Base-by-base conservation (phyloP, 2,329 filamentous ascomycete genomes). In the Exophiala lecanii-corni region DNA sequence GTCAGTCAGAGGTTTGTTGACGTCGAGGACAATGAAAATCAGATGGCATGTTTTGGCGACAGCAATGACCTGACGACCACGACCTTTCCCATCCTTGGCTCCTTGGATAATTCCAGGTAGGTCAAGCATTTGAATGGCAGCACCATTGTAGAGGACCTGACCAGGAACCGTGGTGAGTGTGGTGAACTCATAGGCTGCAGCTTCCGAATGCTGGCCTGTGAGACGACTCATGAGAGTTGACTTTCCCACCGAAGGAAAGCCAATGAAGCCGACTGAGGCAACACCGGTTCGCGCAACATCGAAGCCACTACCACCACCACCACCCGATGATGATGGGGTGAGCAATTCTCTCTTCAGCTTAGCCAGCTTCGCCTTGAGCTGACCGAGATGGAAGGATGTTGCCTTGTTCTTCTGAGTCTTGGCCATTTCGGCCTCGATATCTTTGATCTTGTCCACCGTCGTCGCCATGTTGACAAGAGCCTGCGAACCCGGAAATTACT, bases 401-500 rank as follows among this genome's bases (percentile, higher is more conserved):
- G 85, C 86, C 73, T 96, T 96, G 70, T 96, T 96, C 74, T 96
- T 96, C 68, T 97, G 89, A 62, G 89, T 96, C 71, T 79, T 79
- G 73, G 89, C 87, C 91, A 96, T 96, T 83, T 96, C 91, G 73
- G 84, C 71, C 85, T 96, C 91, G 69, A 96, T 86, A 61, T 91
- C 86, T 70, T 94, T 95, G 77, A 97, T 96, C 86, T 97, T 97
- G 61, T 97, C 91, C 65, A 96, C 89, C 31, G 91, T 97, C 49
- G 91, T 97, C 76, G 91, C 77, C 92, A 97, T 97, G 61, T 67
- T 85, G 74, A 64, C 43, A 25, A 33, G 43, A 43, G 41, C 12
- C 23, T 26, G 23, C 23, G 12, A n/a, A n/a, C n/a, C 23, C 23
- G 23, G 12, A 26, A 26, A 26, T 26, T 26, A 26, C 23, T 26